These are phyloP conservation scores for Phytophthora sojae DNA, from an alignment of 352 stramenopile genomes.

Conservation along the genomic window DNA sequence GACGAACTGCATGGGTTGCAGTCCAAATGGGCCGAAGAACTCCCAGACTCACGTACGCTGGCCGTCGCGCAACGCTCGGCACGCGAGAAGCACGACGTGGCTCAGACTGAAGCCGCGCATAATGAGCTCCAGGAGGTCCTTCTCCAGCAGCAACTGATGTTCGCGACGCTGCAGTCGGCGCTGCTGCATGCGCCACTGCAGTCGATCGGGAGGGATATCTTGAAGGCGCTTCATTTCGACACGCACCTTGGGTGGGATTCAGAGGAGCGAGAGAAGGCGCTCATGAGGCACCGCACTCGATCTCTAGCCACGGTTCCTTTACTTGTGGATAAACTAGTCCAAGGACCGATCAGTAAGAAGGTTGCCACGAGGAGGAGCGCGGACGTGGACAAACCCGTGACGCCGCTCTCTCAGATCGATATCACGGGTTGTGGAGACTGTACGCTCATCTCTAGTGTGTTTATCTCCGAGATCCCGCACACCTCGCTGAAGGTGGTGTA, in stretches of 20 bases:
- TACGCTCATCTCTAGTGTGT: slow-evolving; percentile 46
- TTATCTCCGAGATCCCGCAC: slow-evolving; percentile 45
- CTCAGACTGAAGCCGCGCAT: slow-evolving; percentile 22
- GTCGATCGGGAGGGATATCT: slow-evolving; percentile 28
- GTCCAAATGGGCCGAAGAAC: slow-evolving; percentile 27
- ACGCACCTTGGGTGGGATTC: slow-evolving; percentile 28
- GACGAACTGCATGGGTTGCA: slow-evolving; percentile 31
- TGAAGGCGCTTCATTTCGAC: slow-evolving; percentile 37
- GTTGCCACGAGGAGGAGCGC: slow-evolving; percentile 6
- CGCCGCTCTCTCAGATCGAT: slow-evolving; percentile 40
- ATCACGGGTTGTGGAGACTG: slow-evolving; percentile 39
- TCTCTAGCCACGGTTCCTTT: slow-evolving; percentile 29
- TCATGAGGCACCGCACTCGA: slow-evolving; percentile 30
- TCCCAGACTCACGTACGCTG: slow-evolving; percentile 30
- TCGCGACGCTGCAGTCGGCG: slow-evolving; percentile 40
- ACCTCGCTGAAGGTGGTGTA: slow-evolving; percentile 40
- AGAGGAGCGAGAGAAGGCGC: slow-evolving; percentile 13
- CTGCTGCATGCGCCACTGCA: slow-evolving; percentile 37
- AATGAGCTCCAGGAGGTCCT: slow-evolving; percentile 35
- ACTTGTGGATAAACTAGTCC: slow-evolving; percentile 23
- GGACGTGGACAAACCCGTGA: slow-evolving; percentile 1
- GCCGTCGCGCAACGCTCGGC: slow-evolving; percentile 28
- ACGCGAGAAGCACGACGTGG: slow-evolving; percentile 25
- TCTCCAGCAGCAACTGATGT: slow-evolving; percentile 44
- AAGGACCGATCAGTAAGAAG: slow-evolving; percentile 31